phyloP scores from a whole-genome alignment of 768 basidiomycete species.

The Mycena belliarum region DNA sequence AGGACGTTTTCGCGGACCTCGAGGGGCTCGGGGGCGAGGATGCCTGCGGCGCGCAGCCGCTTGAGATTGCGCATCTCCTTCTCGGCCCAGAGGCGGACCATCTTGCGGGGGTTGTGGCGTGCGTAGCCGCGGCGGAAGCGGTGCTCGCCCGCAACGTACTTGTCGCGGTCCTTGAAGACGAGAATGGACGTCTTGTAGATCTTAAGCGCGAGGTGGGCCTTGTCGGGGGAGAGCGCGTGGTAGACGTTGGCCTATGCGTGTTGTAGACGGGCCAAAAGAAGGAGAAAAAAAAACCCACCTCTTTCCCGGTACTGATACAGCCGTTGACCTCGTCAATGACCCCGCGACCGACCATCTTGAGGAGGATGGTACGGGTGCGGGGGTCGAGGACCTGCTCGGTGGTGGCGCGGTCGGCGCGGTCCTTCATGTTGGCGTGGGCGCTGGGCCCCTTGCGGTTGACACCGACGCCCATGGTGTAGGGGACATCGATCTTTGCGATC shows the following conservation, averaged over 20 bases:
- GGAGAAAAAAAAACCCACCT: conserved; percentile 49
- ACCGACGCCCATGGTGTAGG: conserved; percentile 68
- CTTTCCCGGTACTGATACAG: conserved; percentile 97
- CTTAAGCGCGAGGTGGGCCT: conserved; percentile 83
- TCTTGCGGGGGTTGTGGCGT: conserved; percentile 92
- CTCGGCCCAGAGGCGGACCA: conserved; percentile 98
- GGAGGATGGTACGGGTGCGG: conserved; percentile 89
- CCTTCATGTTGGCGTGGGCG: conserved; percentile 85
- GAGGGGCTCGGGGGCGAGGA: conserved; percentile 83
- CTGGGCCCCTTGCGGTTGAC: conserved; percentile 93
- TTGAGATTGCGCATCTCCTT: conserved; percentile 98
- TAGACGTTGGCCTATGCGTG: conserved; percentile 88
- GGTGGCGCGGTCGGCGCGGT: conserved; percentile 96
- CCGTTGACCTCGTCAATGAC: conserved; percentile 90
- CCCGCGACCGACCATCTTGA: conserved; percentile 94
- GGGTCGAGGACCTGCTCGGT: conserved; percentile 97
- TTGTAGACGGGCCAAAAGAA: conserved; percentile 2
- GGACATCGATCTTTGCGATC: conserved; percentile 72
- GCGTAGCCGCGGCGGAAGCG: conserved; percentile 92
- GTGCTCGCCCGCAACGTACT: conserved; percentile 93
- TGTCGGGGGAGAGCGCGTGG: conserved; percentile 67
- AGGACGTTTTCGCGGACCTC: conserved; percentile 97
- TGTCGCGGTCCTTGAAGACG: conserved; percentile 95
- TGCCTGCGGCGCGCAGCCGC: conserved; percentile 78
- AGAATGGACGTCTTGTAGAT: conserved; percentile 99